phyloP scores from a whole-genome alignment of 257 asterid species.

The Mentha longifolia region DNA sequence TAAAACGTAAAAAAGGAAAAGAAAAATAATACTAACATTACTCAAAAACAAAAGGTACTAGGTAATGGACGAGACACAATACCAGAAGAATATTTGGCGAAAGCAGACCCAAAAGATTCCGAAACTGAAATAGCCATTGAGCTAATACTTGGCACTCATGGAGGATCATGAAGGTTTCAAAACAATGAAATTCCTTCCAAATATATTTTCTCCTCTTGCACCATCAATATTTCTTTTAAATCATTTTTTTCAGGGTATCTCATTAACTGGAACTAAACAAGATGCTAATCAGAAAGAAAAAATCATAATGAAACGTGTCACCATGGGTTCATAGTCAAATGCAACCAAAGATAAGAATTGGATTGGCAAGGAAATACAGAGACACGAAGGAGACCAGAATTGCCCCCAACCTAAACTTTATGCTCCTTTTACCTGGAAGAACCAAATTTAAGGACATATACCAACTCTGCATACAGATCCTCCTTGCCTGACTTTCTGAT shows the following conservation, averaged over 20 bases:
- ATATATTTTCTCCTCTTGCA: slow-evolving; percentile 23
- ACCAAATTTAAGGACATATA: slow-evolving; percentile 74
- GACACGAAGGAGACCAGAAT: slow-evolving; percentile 20
- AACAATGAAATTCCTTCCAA: slow-evolving; percentile 8
- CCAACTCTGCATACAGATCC: slow-evolving; percentile 73
- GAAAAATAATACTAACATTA: neutral
- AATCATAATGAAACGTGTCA: neutral
- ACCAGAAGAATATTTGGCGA: slow-evolving; percentile 19
- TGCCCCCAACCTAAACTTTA: slow-evolving; percentile 14
- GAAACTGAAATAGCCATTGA: slow-evolving; percentile 13
- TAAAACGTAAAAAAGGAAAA: slow-evolving; percentile 17
- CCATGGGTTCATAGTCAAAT: slow-evolving; percentile 16
- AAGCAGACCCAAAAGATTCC: slow-evolving; percentile 16
- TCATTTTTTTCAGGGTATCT: slow-evolving; percentile 8
- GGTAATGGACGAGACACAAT: neutral
- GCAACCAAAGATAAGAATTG: slow-evolving; percentile 12
- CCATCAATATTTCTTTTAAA: slow-evolving; percentile 17
- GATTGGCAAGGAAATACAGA: slow-evolving; percentile 24
- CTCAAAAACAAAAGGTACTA: slow-evolving; percentile 16
- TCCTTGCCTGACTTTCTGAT: slow-evolving; percentile 94
- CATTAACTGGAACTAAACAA: slow-evolving; percentile 11
- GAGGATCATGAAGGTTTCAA: slow-evolving; percentile 24
- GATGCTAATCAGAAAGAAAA: neutral
- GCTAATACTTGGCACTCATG: slow-evolving; percentile 8
- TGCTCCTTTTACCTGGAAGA: slow-evolving; percentile 62